phyloP scores from a whole-genome alignment of 495 filamentous ascomycete genomes.

The Evansstolkia leycettana region DNA sequence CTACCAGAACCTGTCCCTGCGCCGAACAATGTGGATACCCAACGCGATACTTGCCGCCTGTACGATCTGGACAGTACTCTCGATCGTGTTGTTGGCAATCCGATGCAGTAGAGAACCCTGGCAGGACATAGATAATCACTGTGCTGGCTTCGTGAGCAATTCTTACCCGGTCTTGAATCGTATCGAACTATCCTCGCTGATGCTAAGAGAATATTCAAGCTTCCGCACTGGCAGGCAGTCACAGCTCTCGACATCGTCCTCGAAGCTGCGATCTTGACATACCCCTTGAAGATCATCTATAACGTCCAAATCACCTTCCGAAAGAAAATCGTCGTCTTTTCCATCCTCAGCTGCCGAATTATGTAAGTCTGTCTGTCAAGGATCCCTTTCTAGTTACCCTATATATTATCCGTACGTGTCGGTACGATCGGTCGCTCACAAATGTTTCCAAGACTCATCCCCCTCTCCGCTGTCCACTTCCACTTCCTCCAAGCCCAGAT shows the following conservation, averaged over 20 bases:
- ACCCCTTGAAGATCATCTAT: slow-evolving; percentile 8
- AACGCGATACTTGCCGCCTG: slow-evolving; percentile 3
- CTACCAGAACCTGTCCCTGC: slow-evolving; percentile 7
- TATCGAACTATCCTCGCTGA: background rate
- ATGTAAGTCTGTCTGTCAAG: slow-evolving; percentile 7
- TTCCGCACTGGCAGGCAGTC: slow-evolving; percentile 15
- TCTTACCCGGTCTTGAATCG: too few relatives aligned
- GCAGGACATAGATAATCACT: slow-evolving; percentile 9
- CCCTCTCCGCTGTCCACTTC: slow-evolving; percentile 13
- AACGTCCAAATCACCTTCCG: slow-evolving; percentile 8
- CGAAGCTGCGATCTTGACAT: slow-evolving; percentile 10
- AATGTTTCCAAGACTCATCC: slow-evolving; percentile 13
- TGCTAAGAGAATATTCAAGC: slow-evolving; percentile 3
- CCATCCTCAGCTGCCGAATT: slow-evolving; percentile 12
- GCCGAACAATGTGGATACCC: slow-evolving; percentile 9
- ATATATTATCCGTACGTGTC: too few relatives aligned
- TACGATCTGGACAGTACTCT: slow-evolving; percentile 7
- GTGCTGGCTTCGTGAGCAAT: slow-evolving; percentile 5
- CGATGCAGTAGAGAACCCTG: slow-evolving; percentile 10
- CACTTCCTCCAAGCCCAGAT: slow-evolving; percentile 10
- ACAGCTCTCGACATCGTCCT: slow-evolving; percentile 13
- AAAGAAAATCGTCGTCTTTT: slow-evolving; percentile 9
- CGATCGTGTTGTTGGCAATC: slow-evolving; percentile 7
- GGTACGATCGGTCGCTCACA: too few relatives aligned
- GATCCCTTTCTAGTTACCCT: too few relatives aligned